Conservation (phyloP, 75 land plant genomes). For the Ceratopteris richardii region DNA sequence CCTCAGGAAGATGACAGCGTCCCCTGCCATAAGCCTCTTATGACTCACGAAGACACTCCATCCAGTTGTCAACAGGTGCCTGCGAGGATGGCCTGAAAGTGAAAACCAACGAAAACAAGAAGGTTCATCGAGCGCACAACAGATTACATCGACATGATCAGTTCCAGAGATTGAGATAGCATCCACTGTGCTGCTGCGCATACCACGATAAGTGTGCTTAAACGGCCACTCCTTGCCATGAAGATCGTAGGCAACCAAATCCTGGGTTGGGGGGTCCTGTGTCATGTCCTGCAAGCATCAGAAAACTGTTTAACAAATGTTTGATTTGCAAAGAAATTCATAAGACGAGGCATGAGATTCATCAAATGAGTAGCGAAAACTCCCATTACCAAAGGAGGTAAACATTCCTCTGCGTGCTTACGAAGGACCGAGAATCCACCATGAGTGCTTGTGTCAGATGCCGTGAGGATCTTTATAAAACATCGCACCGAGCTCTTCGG, state of each 20-base stretch:
- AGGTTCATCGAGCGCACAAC: not conserved
- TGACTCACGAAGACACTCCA: constrained; percentile 36
- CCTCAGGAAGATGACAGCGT: constrained; percentile 27
- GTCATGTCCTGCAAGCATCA: constrained; percentile 53
- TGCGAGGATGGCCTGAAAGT: constrained; percentile 26
- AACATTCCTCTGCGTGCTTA: constrained; percentile 47
- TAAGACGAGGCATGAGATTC: no score
- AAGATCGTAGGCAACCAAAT: constrained; percentile 62
- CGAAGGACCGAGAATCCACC: constrained; percentile 64
- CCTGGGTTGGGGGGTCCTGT: constrained; percentile 78
- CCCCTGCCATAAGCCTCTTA: constrained; percentile 30
- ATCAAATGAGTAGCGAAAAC: no score
- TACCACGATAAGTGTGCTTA: constrained; percentile 80
- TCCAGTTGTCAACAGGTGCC: constrained; percentile 31
- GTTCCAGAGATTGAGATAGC: no score
- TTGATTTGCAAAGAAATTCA: no score
- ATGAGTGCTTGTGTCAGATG: constrained; percentile 79
- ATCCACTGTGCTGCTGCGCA: no score
- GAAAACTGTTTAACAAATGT: no score
- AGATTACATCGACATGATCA: no score
- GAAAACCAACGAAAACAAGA: not conserved
- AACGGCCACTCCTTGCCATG: constrained; percentile 82
- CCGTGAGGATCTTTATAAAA: constrained; percentile 60
- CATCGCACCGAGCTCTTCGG: constrained; percentile 28
- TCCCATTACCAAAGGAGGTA: constrained; percentile 61